Evolutionary conservation across 371 early-diverging fungal species (phyloP).

Genomic region (Mortierella sp.): DNA sequence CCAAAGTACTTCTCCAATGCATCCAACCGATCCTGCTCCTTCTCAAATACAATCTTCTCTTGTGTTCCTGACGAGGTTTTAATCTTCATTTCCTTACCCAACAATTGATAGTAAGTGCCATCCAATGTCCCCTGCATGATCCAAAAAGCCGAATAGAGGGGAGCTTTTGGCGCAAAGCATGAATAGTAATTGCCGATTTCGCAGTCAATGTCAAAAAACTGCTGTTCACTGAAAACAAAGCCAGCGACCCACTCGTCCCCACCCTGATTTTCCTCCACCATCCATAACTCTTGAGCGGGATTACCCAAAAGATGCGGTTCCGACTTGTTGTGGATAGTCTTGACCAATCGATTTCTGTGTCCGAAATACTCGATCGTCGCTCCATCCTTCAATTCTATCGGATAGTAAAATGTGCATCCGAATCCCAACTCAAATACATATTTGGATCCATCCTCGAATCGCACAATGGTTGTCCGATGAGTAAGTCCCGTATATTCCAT

Average conservation of each 20-base stretch:
- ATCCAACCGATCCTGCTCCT: conserved; percentile 27
- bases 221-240: conserved; percentile 22
- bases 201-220: conserved; percentile 24
- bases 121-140: conserved; percentile 22
- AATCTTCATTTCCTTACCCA: conserved; percentile 11
- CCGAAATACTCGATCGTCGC: conserved; percentile 25
- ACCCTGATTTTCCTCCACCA: conserved; percentile 19
- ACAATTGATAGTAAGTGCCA: conserved; percentile 11
- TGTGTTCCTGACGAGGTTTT: conserved; percentile 9
- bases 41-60: conserved; percentile 10
- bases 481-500: background rate
- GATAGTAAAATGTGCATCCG: conserved; percentile 13
- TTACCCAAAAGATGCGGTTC: conserved; percentile 17
- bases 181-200: conserved; percentile 22
- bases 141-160: conserved; percentile 16
- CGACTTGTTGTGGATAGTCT: conserved; percentile 5
- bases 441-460: conserved; percentile 23
- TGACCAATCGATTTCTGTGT: conserved; percentile 14
- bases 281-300: conserved; percentile 20
- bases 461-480: conserved; percentile 29
- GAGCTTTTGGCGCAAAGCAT: conserved; percentile 8
- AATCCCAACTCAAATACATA: conserved; percentile 39
- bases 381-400: conserved; percentile 20
- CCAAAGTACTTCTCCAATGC: conserved; percentile 32
- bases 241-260: conserved; percentile 24